Percentiles rank a stretch among this genome's conserved stretches.
Conservation (phyloP, 768 basidiomycete species). For the Leucocoprinus leucothites region DNA sequence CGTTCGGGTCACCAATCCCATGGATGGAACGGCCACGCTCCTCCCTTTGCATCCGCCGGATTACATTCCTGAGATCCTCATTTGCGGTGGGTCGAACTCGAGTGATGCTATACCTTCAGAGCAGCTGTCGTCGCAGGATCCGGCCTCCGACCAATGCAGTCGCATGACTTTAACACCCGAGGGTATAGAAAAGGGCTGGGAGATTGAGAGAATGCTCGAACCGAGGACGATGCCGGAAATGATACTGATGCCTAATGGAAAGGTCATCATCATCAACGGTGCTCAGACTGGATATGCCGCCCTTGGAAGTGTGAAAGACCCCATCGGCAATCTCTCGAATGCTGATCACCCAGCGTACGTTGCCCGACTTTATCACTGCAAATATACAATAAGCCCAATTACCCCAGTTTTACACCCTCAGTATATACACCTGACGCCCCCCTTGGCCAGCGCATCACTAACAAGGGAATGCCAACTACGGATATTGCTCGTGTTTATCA, state of each 20-base stretch:
- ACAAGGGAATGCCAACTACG: slow-evolving; percentile 38
- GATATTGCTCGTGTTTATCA: slow-evolving; percentile 59
- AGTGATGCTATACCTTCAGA: slow-evolving; percentile 26
- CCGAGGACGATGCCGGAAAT: slow-evolving; percentile 37
- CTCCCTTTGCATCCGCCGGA: slow-evolving; percentile 35
- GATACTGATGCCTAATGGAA: slow-evolving; percentile 40
- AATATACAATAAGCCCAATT: neutral
- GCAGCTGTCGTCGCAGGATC: slow-evolving; percentile 37
- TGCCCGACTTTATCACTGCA: neutral
- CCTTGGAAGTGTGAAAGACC: slow-evolving; percentile 28
- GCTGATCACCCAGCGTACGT: slow-evolving; percentile 29
- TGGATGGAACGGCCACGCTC: slow-evolving; percentile 33
- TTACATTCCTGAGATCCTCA: slow-evolving; percentile 42
- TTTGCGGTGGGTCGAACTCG: slow-evolving; percentile 42
- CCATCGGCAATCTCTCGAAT: slow-evolving; percentile 24
- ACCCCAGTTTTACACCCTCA: slow-evolving; percentile 34
- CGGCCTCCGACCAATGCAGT: slow-evolving; percentile 41
- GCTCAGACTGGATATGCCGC: slow-evolving; percentile 41
- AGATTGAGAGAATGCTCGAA: slow-evolving; percentile 40
- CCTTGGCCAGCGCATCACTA: slow-evolving; percentile 43
- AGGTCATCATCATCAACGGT: slow-evolving; percentile 42
- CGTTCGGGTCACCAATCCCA: slow-evolving; percentile 39
- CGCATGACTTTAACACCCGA: slow-evolving; percentile 37
- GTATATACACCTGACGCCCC: slow-evolving; percentile 44
- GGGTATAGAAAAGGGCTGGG: slow-evolving; percentile 42